Base-by-base conservation (phyloP, 345 rosid species). In the Geranium brycei region DNA sequence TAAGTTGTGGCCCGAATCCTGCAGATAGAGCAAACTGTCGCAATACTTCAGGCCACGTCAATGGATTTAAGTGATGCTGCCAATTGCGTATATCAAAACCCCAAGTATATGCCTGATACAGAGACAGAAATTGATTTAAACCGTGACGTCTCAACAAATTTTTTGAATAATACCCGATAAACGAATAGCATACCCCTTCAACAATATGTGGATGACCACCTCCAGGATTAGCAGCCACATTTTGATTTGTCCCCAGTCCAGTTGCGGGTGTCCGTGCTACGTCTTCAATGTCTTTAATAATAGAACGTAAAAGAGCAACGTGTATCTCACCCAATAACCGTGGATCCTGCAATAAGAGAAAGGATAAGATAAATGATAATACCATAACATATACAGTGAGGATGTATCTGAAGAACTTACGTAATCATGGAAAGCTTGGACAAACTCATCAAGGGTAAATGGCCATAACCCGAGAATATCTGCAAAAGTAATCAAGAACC, bases 21-120 rank as follows among this genome's bases (percentile, higher is more conserved):
- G 96, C 88, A 68, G 93, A 85, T 28, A 88, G 75, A 71, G 85
- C 91, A 14, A 91, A 72, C 71, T 91, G 97, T 66, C 96, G 78
- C 81, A 91, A 73, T 67, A 91, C 85, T 69, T 91, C 97, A 66
- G 96, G 95, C 97, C 97, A 91, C 19, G 97, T 88, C 64, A 85
- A 72, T 41, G 73, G 80, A 75, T 86, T 88, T 79, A 91, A 71
- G 80, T 86, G 82, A 61, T 74, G 64, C 68, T 82, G 84, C 97
- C 97, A 91, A 71, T 82, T 85, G 64, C 78, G 76, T 66, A 88
- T 80, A 73, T 86, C 90, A 74, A 88, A 91, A n/a, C 97, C 96
- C 97, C 97, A 91, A 47, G 88, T 79, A 71, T 82, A 88, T 53
- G 96, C 97, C 96, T 91, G 70, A 64, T 32, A 69, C 14, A 56